Conservation (phyloP, 176 grass and related monocot genomes). For the bread wheat (Triticum aestivum) region DNA sequence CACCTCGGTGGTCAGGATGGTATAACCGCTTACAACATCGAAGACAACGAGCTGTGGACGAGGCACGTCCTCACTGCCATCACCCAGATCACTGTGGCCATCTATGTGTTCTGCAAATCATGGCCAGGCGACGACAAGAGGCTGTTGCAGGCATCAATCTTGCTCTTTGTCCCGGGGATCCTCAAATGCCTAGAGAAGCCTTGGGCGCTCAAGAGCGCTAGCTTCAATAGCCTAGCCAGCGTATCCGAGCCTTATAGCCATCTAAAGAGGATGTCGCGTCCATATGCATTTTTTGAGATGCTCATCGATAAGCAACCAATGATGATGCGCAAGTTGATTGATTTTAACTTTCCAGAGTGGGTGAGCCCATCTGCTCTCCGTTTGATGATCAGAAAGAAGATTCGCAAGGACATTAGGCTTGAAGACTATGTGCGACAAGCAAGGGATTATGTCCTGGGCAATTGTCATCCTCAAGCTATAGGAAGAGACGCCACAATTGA, state of each 20-base stretch:
- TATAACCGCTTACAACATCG: no score
- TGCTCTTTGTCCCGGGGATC: neutral
- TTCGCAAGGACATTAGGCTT: fast-evolving
- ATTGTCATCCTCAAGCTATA: neutral
- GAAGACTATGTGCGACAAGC: neutral
- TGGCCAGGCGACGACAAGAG: neutral
- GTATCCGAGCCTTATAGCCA: no score
- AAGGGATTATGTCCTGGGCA: neutral
- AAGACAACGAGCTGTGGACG: neutral
- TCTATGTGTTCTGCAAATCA: neutral
- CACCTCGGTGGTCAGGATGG: no score
- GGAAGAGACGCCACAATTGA: no score
- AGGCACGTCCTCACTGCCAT: neutral
- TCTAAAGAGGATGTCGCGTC: neutral
- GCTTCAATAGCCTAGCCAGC: neutral
- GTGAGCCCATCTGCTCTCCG: no score
- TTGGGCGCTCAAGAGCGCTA: neutral
- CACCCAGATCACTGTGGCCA: neutral
- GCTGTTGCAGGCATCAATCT: neutral
- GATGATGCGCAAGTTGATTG: no score
- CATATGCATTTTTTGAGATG: no score
- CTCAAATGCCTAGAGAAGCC: neutral
- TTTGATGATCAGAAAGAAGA: no score
- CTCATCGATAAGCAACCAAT: no score
- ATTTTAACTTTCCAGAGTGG: no score